These are phyloP conservation scores for Nitzschia sp. DNA, from an alignment of 108 stramenopile genomes.

Conservation along the genomic window DNA sequence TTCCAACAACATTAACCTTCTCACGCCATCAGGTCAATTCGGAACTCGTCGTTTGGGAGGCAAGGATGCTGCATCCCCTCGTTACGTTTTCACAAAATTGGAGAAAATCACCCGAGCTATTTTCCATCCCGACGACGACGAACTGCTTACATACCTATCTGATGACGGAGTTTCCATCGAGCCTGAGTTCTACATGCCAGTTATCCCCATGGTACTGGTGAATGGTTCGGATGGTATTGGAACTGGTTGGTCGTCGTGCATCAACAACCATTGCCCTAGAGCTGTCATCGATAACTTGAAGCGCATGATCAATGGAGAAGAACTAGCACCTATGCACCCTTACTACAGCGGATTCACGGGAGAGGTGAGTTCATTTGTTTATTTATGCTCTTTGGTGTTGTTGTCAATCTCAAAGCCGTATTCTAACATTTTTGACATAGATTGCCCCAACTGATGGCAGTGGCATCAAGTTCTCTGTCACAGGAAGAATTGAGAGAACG, in stretches of 20 bases:
- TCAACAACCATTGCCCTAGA: slow-evolving; percentile 82
- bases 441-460: slow-evolving; percentile 24
- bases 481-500: slow-evolving; percentile 78
- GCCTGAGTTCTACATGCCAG: slow-evolving; percentile 94
- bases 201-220: slow-evolving; percentile 87
- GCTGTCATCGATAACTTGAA: slow-evolving; percentile 90
- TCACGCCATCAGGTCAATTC: slow-evolving; percentile 96
- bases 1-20: slow-evolving; percentile 96
- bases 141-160: slow-evolving; percentile 86
- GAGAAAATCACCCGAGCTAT: slow-evolving; percentile 91
- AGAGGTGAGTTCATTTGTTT: slow-evolving; percentile 39
- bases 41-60: slow-evolving; percentile 96
- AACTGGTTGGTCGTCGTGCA: slow-evolving; percentile 91
- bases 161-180: slow-evolving; percentile 98
- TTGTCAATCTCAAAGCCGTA: no score
- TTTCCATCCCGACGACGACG: slow-evolving; percentile 98
- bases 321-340: slow-evolving; percentile 66
- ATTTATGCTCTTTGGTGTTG: no score
- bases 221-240: slow-evolving; percentile 96
- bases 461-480: slow-evolving; percentile 46
- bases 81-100: slow-evolving; percentile 98
- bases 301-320: slow-evolving; percentile 73
- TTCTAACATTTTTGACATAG: slow-evolving; percentile 8
- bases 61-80: slow-evolving; percentile 93
- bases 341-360: slow-evolving; percentile 87